phyloP scores from a whole-genome alignment of 202 grass and related monocot species.

The Miscanthus sacchariflorus region DNA sequence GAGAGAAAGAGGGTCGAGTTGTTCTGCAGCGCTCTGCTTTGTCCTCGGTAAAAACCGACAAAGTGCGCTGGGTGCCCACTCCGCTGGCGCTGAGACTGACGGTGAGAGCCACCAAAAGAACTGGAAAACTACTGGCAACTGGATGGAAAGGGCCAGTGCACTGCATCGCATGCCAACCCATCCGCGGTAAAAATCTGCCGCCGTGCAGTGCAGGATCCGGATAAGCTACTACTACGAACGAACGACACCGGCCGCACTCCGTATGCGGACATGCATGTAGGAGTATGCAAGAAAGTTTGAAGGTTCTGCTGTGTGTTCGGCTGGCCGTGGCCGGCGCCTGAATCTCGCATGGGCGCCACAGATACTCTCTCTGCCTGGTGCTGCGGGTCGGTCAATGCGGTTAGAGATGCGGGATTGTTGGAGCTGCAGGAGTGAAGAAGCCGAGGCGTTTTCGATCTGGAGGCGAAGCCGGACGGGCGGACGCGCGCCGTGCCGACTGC shows the following conservation, averaged over 20 bases:
- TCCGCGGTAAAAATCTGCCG: conserved; percentile 18
- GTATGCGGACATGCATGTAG: background rate
- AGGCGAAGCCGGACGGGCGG: background rate
- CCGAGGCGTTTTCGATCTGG: background rate
- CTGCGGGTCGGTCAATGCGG: background rate
- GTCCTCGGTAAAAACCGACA: conserved; percentile 20
- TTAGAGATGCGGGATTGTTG: background rate
- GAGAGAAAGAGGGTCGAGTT: background rate
- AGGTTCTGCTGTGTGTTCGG: background rate
- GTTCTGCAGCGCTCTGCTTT: background rate
- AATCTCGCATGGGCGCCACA: background rate
- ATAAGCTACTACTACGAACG: background rate
- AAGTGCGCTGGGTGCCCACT: background rate
- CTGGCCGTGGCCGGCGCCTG: background rate
- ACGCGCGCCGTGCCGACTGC: background rate
- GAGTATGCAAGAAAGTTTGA: too few species aligned
- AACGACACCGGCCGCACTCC: background rate
- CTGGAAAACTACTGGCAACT: background rate
- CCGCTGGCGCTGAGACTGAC: background rate
- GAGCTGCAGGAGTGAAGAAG: background rate
- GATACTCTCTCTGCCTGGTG: too few species aligned
- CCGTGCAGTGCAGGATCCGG: background rate
- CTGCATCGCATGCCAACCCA: background rate
- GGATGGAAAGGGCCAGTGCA: background rate
- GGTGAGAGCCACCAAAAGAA: background rate